Evolutionary conservation across 1,139 yeast species (phyloP), one percentile per base, ranked within the genome.

Genomic region (Magnusiomyces tetraspermus): DNA sequence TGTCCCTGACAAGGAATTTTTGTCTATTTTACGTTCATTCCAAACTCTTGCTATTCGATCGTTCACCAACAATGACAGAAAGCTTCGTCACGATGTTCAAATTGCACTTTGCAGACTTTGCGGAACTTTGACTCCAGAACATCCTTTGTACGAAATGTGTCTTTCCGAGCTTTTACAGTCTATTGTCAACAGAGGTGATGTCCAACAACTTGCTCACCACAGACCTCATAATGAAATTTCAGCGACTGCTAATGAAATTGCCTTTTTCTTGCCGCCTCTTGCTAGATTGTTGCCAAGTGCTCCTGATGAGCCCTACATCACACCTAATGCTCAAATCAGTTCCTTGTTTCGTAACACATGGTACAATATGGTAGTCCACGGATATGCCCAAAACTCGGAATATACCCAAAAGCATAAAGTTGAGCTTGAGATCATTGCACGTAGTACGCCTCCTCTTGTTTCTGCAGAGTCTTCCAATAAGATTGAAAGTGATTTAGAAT

Each of bases 321-420:
- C 80, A 26, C 65, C 65, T 13, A 78, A 79, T 53, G 71, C 76
- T 43, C 73, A 70, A 17, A 75, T 79, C 1, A 70, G 78, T 51
- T 72, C 77, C 46, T 71, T 83, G 54, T 88, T 90, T 71, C 79
- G 95, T 63, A 86, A 92, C 66, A 81, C 88, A 49, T 94, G 99
- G 99, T 89, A 86, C 66, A 92, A 90, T 63, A 76, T 92, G 78
- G 94, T 85, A 3, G 87, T 90, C 45, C 96, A 92, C 67, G 98
- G 98, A 0, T 89, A 82, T 65, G 78, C 83, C 24, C 73, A 75
- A 51, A 76, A 76, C 50, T 82, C 95, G 0, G 73, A 74, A 15
- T 72, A 81, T 61, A 77, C 82, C 11, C 70, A 72, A 52, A 68
- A 71, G 11, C 76, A 78, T 61, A 65, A 70, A 52, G 57, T 58